Percentiles rank a stretch among this genome's conserved stretches.
Evolutionary conservation across 208 protist species (phyloP).

Genomic region (Trypanosoma mega): DNA sequence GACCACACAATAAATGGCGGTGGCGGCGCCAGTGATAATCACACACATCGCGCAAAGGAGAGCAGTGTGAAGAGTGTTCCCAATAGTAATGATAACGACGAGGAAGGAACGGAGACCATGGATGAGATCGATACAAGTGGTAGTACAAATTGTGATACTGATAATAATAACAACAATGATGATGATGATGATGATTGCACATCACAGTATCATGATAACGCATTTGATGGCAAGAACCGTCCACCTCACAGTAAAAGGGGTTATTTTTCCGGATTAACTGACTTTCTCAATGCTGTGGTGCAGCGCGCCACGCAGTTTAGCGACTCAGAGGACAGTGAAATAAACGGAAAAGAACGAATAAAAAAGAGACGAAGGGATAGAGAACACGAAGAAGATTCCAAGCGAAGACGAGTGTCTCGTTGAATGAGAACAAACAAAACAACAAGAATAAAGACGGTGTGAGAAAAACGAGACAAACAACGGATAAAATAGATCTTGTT

Average conservation of each 20-base stretch:
- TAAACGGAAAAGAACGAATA: constrained; percentile 4
- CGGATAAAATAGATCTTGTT: no score
- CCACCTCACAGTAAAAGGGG: not conserved
- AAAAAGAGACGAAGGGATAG: not conserved
- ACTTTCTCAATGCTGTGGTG: constrained; percentile 46
- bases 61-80: no score
- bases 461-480: no score
- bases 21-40: no score
- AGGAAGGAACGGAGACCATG: not conserved
- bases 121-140: not conserved
- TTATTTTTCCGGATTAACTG: constrained; percentile 22
- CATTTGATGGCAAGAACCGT: not conserved
- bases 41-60: no score
- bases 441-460: no score
- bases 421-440: no score
- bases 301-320: constrained; percentile 41
- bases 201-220: constrained; percentile 15
- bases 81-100: not conserved
- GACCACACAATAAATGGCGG: no score
- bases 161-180: not conserved
- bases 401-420: no score
- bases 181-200: constrained; percentile 15
- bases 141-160: not conserved
- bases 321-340: constrained; percentile 22
- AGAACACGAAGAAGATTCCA: not conserved